phyloP scores from a whole-genome alignment of 163 green algal genomes.

The Volvox carteri region DNA sequence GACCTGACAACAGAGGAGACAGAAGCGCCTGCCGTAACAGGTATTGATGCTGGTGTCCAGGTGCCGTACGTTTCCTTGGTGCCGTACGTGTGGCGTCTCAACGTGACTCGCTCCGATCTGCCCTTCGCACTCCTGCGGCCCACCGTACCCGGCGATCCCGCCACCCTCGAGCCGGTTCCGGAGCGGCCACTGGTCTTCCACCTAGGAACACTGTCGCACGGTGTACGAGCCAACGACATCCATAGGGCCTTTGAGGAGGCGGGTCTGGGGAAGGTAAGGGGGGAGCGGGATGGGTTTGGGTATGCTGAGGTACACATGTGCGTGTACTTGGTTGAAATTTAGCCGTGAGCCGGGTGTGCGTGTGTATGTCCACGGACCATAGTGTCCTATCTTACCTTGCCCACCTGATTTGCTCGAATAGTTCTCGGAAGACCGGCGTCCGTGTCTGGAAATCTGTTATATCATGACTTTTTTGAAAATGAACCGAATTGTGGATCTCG shows the following conservation, averaged over 20 bases:
- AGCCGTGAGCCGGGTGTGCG: no score
- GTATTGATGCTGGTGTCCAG: no score
- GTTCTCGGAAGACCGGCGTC: no score
- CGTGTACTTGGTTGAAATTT: no score
- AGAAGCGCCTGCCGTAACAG: no score
- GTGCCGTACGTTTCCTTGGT: slow-evolving; percentile 22
- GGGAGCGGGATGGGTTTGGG: background rate
- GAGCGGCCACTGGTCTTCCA: slow-evolving; percentile 68
- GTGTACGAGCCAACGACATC: slow-evolving; percentile 32
- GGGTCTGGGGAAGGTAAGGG: slow-evolving; percentile 41
- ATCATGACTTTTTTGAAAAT: no score
- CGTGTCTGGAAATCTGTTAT: no score
- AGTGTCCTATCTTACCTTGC: no score
- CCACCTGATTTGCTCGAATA: no score
- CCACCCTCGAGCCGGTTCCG: slow-evolving; percentile 58
- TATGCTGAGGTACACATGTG: background rate
- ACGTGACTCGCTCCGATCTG: slow-evolving; percentile 62
- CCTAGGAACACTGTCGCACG: slow-evolving; percentile 26
- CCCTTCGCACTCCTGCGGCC: slow-evolving; percentile 63
- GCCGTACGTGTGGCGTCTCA: slow-evolving; percentile 47
- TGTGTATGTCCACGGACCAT: no score
- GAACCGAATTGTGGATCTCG: no score
- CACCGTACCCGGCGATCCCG: background rate
- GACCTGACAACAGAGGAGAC: no score
- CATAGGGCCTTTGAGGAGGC: slow-evolving; percentile 22